A percentile compares a stretch with the other conserved stretches of the same genome.
phyloP scores from a whole-genome alignment of 106 monocot species.

The Iris macrosiphon region DNA sequence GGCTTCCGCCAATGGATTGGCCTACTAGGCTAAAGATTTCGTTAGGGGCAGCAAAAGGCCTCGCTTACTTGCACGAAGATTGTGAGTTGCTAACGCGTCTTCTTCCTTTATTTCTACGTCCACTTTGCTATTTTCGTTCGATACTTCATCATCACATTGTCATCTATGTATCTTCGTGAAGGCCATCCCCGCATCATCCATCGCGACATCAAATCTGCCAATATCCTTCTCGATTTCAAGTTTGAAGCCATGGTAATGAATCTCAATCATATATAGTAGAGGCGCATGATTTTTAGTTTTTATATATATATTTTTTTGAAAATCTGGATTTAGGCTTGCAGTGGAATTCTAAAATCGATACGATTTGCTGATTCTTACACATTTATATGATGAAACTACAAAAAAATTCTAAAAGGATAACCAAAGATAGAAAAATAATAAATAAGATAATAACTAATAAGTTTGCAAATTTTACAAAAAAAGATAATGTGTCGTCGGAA shows the following conservation, averaged over 20 bases:
- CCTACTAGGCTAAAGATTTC: constrained; percentile 78
- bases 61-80: constrained; percentile 91
- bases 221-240: constrained; percentile 69
- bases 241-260: constrained; percentile 72
- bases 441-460: too few species aligned
- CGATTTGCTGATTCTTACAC: too few species aligned
- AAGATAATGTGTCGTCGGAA: too few species aligned
- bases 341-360: too few species aligned
- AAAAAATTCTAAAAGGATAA: too few species aligned
- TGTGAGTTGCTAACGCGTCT: constrained; percentile 31
- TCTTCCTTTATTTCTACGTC: too few species aligned
- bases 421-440: too few species aligned
- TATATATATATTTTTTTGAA: not conserved
- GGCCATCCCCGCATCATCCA: constrained; percentile 90
- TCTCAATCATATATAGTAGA: too few species aligned
- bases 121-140: too few species aligned
- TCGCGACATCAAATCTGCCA: constrained; percentile 83
- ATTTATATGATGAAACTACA: too few species aligned
- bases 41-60: constrained; percentile 72
- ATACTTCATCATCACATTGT: not conserved
- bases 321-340: too few species aligned
- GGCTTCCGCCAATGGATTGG: constrained; percentile 63
- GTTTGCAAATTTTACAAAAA: too few species aligned
- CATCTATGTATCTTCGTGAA: constrained; percentile 17
- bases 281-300: not conserved